Evolutionary conservation across 345 rosid species (phyloP).

Genomic region (Passiflora organensis): DNA sequence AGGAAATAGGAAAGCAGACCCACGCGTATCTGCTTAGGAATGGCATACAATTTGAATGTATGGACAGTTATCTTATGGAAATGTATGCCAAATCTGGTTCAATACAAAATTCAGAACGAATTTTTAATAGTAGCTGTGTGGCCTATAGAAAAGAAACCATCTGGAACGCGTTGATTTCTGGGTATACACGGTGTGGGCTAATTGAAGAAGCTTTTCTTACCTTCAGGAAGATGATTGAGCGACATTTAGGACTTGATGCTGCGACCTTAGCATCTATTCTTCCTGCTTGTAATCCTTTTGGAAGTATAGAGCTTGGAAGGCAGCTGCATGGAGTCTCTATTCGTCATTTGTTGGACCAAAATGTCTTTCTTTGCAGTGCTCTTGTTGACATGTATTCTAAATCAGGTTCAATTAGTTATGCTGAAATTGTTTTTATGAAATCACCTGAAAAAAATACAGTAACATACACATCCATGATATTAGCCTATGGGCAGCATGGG

Average conservation of each 20-base stretch:
- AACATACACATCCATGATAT: conserved; percentile 77
- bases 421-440: conserved; percentile 51
- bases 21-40: conserved; percentile 76
- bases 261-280: conserved; percentile 69
- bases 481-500: conserved; percentile 84
- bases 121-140: conserved; percentile 37
- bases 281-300: conserved; percentile 66
- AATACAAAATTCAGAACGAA: conserved; percentile 37
- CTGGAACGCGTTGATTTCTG: conserved; percentile 88
- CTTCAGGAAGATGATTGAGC: conserved; percentile 56
- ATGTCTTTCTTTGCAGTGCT: conserved; percentile 70
- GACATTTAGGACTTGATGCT: conserved; percentile 57
- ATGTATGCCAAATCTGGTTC: conserved; percentile 85
- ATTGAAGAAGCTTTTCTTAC: conserved; percentile 49
- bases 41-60: conserved; percentile 58
- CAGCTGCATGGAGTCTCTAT: conserved; percentile 76
- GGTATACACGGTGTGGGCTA: conserved; percentile 67
- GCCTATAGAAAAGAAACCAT: conserved; percentile 63
- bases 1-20: conserved; percentile 65
- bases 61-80: conserved; percentile 75
- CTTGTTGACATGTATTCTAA: conserved; percentile 85
- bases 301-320: conserved; percentile 59
- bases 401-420: conserved; percentile 54
- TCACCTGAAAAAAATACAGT: conserved; percentile 58
- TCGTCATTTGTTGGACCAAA: conserved; percentile 54